Evolutionary conservation across 345 rosid genomes (phyloP).

Genomic region (Stellera chamaejasme): DNA sequence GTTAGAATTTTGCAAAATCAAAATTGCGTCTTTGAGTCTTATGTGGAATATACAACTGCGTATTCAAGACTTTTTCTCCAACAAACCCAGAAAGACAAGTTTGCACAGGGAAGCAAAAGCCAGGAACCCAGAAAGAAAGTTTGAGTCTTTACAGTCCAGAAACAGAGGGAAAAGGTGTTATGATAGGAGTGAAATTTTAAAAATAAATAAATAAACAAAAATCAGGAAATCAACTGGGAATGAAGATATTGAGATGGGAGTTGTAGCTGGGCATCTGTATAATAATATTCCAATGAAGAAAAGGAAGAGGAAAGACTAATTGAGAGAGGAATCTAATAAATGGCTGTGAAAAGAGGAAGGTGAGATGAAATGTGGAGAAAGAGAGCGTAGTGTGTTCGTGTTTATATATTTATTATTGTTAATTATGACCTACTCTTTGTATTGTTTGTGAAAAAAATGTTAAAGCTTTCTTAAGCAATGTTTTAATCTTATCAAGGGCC

Average conservation of each 20-base stretch:
- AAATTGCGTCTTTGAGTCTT: conserved; percentile 25
- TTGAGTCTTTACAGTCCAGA: conserved; percentile 12
- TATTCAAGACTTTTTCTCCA: conserved; percentile 20
- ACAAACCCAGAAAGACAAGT: conserved; percentile 35
- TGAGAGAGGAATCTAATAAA: conserved; percentile 62
- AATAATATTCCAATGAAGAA: conserved; percentile 43
- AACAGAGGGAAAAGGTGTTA: conserved; percentile 3
- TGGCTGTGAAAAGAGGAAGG: conserved; percentile 36
- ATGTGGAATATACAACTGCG: conserved; percentile 22
- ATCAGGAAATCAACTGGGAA: conserved; percentile 18
- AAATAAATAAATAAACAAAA: conserved; percentile 16
- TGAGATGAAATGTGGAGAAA: conserved; percentile 15
- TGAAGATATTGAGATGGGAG: conserved; percentile 22
- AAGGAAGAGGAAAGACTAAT: conserved; percentile 24
- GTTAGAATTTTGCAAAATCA: conserved; percentile 7
- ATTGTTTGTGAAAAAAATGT: too few species aligned
- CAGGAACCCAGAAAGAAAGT: conserved; percentile 36
- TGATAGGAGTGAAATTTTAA: not conserved
- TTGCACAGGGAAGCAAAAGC: conserved; percentile 27
- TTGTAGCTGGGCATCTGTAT: conserved; percentile 41
- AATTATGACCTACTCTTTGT: too few species aligned
- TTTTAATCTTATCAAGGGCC: too few species aligned
- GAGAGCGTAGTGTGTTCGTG: too few species aligned
- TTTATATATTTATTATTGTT: too few species aligned
- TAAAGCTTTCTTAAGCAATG: too few species aligned